Percentiles rank a stretch among this genome's conserved stretches.
Evolutionary conservation across 345 rosid genomes (phyloP).

Genomic region (Ricinus communis): DNA sequence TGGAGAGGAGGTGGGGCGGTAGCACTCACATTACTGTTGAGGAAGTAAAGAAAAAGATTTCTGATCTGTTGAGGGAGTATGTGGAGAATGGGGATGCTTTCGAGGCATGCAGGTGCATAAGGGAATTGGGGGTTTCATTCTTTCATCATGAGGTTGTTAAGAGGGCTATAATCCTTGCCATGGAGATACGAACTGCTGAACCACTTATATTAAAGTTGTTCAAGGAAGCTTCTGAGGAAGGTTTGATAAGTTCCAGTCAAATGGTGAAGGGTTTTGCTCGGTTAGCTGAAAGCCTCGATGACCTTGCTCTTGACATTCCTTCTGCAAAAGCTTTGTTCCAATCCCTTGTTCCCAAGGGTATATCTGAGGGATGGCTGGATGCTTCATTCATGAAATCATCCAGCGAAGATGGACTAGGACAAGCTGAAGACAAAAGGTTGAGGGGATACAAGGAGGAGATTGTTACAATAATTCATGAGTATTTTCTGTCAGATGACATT

Average conservation of each 20-base stretch:
- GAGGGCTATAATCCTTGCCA: slow-evolving; percentile 82
- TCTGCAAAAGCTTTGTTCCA: slow-evolving; percentile 67
- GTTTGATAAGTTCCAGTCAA: slow-evolving; percentile 91
- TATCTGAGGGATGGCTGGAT: slow-evolving; percentile 91
- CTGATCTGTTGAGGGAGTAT: slow-evolving; percentile 80
- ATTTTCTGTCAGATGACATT: slow-evolving; percentile 95
- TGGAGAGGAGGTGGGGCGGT: slow-evolving; percentile 99
- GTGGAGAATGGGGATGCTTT: slow-evolving; percentile 76
- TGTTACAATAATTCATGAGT: slow-evolving; percentile 84
- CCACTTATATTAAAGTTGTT: slow-evolving; percentile 64
- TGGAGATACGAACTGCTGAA: slow-evolving; percentile 76
- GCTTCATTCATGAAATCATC: slow-evolving; percentile 47
- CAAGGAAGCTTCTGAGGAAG: slow-evolving; percentile 94
- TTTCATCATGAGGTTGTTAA: slow-evolving; percentile 99
- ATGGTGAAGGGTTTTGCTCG: slow-evolving; percentile 88
- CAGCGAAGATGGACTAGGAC: slow-evolving; percentile 41
- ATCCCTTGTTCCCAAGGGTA: slow-evolving; percentile 62
- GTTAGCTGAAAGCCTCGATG: slow-evolving; percentile 85
- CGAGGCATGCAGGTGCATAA: slow-evolving; percentile 95
- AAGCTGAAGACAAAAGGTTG: slow-evolving; percentile 49
- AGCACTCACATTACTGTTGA: slow-evolving; percentile 87
- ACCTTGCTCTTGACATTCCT: slow-evolving; percentile 94
- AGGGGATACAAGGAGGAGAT: slow-evolving; percentile 72
- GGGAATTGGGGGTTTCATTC: slow-evolving; percentile 87
- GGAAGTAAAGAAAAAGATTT: slow-evolving; percentile 89